Conservation (phyloP, 2,329 filamentous ascomycete species). For the Aspergillus sp. region DNA sequence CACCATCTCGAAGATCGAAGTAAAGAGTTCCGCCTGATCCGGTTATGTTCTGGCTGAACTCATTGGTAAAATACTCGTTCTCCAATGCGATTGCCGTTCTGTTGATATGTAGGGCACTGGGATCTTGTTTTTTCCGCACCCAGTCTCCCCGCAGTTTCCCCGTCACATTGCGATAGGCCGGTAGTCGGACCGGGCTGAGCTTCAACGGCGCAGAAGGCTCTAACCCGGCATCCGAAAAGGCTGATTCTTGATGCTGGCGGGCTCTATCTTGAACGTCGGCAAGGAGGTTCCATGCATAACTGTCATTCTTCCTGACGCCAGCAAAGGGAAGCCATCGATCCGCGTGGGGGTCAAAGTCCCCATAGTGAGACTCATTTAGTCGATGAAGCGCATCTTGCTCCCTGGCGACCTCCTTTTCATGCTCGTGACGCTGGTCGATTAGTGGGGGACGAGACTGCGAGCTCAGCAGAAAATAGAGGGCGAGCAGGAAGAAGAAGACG, state of each 20-base stretch:
- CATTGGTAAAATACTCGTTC: conserved; percentile 56
- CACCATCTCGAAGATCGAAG: conserved; percentile 56
- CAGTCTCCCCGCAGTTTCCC: conserved; percentile 70
- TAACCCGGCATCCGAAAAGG: conserved; percentile 25
- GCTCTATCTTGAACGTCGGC: conserved; percentile 57
- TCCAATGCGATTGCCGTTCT: conserved; percentile 56
- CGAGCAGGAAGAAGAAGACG: conserved; percentile 43
- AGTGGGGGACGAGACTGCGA: conserved; percentile 38
- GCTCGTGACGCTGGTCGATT: conserved; percentile 35
- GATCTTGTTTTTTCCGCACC: conserved; percentile 51
- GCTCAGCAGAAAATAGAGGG: conserved; percentile 47
- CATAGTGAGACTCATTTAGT: conserved; percentile 45
- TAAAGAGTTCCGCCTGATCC: conserved; percentile 61
- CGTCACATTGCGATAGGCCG: conserved; percentile 70
- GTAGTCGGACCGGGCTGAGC: conserved; percentile 36
- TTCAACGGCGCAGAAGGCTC: conserved; percentile 24
- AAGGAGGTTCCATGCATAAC: conserved; percentile 70
- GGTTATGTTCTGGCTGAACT: conserved; percentile 75
- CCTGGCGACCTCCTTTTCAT: conserved; percentile 42
- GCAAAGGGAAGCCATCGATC: conserved; percentile 60
- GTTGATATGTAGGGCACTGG: conserved; percentile 49
- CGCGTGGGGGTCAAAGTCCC: conserved; percentile 41
- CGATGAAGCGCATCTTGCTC: conserved; percentile 45
- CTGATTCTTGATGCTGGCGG: conserved; percentile 44
- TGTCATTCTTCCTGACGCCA: conserved; percentile 65